Percentiles rank a stretch among this genome's conserved stretches.
Evolutionary conservation across 345 rosid genomes (phyloP).

Genomic region (Chamaenerion angustifolium): DNA sequence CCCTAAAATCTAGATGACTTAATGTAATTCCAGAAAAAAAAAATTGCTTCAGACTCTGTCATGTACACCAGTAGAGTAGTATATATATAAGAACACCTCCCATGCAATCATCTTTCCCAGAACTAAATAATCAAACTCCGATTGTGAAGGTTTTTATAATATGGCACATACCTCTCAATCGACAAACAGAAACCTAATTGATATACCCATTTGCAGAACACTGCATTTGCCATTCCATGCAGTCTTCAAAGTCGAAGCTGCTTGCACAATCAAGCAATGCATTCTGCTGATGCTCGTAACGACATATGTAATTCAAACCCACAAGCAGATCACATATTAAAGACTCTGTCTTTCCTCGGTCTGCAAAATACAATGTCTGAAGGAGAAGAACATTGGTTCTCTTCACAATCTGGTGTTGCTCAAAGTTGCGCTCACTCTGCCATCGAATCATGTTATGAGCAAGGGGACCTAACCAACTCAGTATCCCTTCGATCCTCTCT

Average conservation of each 20-base stretch:
- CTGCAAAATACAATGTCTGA: conserved; percentile 82
- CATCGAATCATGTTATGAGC: conserved; percentile 93
- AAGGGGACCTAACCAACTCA: conserved; percentile 78
- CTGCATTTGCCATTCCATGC: conserved; percentile 83
- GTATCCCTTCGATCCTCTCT: conserved; percentile 56
- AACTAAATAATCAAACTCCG: too few relatives aligned
- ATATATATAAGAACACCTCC: too few relatives aligned
- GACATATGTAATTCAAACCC: conserved; percentile 89
- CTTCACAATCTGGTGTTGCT: conserved; percentile 76
- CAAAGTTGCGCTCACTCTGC: conserved; percentile 93
- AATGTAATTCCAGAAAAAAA: too few relatives aligned
- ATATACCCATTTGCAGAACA: conserved; percentile 25
- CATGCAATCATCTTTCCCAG: too few relatives aligned
- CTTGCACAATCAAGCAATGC: conserved; percentile 82
- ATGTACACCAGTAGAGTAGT: too few relatives aligned
- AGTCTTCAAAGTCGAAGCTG: conserved; percentile 91
- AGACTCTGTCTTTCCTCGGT: conserved; percentile 68
- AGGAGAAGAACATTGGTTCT: conserved; percentile 74
- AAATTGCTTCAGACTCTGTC: too few relatives aligned
- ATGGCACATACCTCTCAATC: conserved; percentile 7
- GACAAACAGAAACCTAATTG: conserved; percentile 10
- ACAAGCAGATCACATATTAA: conserved; percentile 73
- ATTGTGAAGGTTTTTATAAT: too few relatives aligned
- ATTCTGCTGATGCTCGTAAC: conserved; percentile 79
- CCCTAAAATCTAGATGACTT: too few relatives aligned